These are phyloP conservation scores for Choiromyces venosus DNA, from an alignment of 495 filamentous ascomycete genomes.

Conservation along the genomic window DNA sequence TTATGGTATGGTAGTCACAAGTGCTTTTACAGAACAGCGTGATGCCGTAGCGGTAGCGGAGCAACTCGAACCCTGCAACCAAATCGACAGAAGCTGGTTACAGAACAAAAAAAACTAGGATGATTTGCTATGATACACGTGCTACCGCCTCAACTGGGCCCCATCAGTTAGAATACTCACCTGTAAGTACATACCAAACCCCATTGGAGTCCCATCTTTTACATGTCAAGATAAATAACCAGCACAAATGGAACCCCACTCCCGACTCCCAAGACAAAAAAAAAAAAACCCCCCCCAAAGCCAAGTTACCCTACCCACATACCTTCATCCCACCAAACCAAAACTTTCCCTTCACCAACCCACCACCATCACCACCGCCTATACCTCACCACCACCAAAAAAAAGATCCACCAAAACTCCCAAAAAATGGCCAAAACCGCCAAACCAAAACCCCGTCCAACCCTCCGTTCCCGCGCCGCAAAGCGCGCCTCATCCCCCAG, in stretches of 20 bases:
- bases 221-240: not conserved
- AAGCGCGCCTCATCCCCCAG: constrained; percentile 28
- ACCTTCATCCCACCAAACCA: not conserved
- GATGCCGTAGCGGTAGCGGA: no score
- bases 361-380: constrained; percentile 56
- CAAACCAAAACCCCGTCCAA: constrained; percentile 29
- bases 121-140: not conserved
- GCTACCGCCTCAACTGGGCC: not conserved
- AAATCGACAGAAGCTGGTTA: not conserved
- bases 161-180: not conserved
- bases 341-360: constrained; percentile 13
- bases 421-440: constrained; percentile 26
- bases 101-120: no score
- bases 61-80: not conserved
- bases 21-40: not conserved
- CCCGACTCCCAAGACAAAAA: no score
- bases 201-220: not conserved
- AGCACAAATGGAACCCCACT: not conserved
- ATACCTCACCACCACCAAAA: constrained; percentile 50
- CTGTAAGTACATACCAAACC: no score
- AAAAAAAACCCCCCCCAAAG: not conserved
- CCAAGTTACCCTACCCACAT: not conserved
- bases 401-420: not conserved
- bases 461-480: constrained; percentile 33
- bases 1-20: not conserved